Base-by-base conservation (phyloP, 495 filamentous ascomycete genomes). In the Haplographium delicatum region DNA sequence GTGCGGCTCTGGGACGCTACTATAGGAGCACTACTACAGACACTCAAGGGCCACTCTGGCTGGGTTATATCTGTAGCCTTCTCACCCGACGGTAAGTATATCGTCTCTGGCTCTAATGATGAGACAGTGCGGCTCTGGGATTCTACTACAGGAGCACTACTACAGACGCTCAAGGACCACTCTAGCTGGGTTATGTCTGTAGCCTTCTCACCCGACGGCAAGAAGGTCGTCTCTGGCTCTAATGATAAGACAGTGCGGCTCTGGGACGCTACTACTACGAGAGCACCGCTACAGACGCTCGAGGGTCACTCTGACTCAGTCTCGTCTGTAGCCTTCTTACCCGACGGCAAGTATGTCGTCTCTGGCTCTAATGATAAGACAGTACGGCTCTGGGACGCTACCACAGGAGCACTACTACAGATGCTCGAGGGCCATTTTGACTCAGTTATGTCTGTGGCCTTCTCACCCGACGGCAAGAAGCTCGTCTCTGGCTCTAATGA, bases 151-250 rank as follows among this genome's bases (percentile, higher is more conserved):
- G 26, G 3, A 18, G 18, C 30, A 39, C 11, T 24, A n/a, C n/a
- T 40, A 13, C 47, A 51, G 28, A 50, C 47, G 28, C 48, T 55
- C 18, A 26, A 51, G 24, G 47, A 35, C 35, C 52, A 55, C 19
- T 23, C 4, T 6, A 18, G 10, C 20, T 30, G 4, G 6, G 43
- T 51, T 30, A 27, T 0, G 9, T 55, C 54, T 9, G 44, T 54
- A 0, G 50, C 34, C n/a, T 54, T 45, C 44, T 54, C 44, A 16
- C 31, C 23, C 4, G 35, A 54, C n/a, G 54, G 50, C 28, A 28
- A 26, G 47, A 15, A 22, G 28, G n/a, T 58, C 23, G 51, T 44
- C 2, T 54, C 54, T 23, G 26, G 42, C 1, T 47, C 27, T 7
- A 0, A 34, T 0, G 31, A 47, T 22, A 45, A 42, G 28, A 31